Conservation (phyloP, 148 eudicot genomes). For the Vaccinium macrocarpon region DNA sequence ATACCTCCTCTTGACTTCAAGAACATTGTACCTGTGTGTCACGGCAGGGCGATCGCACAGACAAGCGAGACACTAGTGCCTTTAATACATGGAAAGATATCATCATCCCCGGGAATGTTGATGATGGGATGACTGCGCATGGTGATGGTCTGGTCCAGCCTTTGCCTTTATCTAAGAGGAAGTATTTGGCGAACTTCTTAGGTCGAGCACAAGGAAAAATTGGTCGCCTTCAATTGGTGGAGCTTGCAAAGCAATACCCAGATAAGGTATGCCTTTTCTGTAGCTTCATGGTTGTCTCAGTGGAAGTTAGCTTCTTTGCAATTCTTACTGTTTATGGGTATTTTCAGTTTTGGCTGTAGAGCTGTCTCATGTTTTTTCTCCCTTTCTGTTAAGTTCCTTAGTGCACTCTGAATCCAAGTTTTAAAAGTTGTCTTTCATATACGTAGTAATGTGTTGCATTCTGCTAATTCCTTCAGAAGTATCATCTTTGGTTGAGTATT, state of each 20-base stretch:
- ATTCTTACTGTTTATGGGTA: background rate
- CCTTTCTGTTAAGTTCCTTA: background rate
- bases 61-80: slow-evolving; percentile 84
- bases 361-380: background rate
- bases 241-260: slow-evolving; percentile 77
- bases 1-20: background rate
- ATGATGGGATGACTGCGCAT: slow-evolving; percentile 73
- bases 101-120: slow-evolving; percentile 92
- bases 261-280: slow-evolving; percentile 50
- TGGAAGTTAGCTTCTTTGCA: slow-evolving; percentile 4
- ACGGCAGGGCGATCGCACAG: slow-evolving; percentile 90
- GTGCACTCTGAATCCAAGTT: background rate
- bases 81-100: slow-evolving; percentile 96
- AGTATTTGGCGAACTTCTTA: slow-evolving; percentile 77
- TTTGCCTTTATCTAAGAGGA: slow-evolving; percentile 74
- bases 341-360: background rate
- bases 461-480: background rate
- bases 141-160: slow-evolving; percentile 59
- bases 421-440: background rate
- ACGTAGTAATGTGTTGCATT: background rate
- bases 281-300: background rate
- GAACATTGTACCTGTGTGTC: slow-evolving; percentile 15
- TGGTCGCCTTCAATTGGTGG: slow-evolving; percentile 77
- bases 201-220: slow-evolving; percentile 87
- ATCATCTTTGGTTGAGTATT: background rate